Conservation (phyloP, 2,329 filamentous ascomycete species). For the Fusarium sp. region DNA sequence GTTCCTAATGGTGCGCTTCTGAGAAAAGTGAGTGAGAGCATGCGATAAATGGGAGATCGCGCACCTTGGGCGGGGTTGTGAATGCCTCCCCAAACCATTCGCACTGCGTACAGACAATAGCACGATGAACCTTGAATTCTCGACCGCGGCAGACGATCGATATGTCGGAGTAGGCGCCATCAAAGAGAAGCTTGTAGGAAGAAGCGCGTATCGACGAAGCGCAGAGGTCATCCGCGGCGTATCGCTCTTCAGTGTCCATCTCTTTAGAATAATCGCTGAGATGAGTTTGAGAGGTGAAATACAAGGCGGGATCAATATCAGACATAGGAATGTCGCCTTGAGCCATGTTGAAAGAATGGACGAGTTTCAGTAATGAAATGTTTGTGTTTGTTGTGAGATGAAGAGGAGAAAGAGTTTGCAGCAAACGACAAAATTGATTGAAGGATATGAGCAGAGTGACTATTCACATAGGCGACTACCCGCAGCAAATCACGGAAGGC, state of each 20-base stretch:
- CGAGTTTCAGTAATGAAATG: neutral
- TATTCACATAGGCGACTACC: neutral
- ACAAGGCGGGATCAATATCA: neutral
- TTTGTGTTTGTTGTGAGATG: neutral
- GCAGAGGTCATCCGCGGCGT: neutral
- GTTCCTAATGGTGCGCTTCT: neutral
- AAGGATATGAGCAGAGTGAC: neutral
- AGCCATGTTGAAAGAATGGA: neutral
- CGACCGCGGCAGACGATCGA: constrained; percentile 42
- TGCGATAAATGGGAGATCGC: neutral
- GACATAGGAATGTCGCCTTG: neutral
- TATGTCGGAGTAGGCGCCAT: constrained; percentile 46
- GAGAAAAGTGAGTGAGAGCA: neutral
- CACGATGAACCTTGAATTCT: constrained; percentile 46
- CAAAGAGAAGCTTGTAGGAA: neutral
- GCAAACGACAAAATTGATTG: neutral
- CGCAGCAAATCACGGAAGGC: neutral
- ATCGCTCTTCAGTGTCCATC: neutral
- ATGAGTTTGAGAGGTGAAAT: neutral
- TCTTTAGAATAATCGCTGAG: neutral
- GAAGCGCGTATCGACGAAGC: neutral
- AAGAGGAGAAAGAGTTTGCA: neutral
- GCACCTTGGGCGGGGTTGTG: constrained; percentile 39
- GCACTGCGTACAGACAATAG: constrained; percentile 49
- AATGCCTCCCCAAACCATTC: constrained; percentile 45